Evolutionary conservation across 202 grass and related monocot genomes (phyloP), one percentile per base, ranked within the genome.

Genomic region (Setaria italica): DNA sequence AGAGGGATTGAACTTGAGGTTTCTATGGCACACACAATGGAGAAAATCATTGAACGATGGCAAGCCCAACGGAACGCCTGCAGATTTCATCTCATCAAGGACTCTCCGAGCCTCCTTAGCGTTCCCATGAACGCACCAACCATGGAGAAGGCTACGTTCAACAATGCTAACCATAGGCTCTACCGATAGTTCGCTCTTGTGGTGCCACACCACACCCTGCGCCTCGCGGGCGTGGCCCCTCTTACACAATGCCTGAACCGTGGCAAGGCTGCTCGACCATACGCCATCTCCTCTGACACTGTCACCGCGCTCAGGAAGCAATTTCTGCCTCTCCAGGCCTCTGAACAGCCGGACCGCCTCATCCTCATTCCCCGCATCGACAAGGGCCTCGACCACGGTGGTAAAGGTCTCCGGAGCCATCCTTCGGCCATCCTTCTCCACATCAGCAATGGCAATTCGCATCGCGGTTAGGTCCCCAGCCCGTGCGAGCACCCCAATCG

Each of bases 1-100:
- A 72, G 93, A 95, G 53, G 93, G 88, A 73, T 92, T 92, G 66
- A 92, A 90, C 65, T 79, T 89, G 74, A 90, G 90, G 34, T 95
- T 95, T 68, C 90, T 90, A 25, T 89, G 77, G 86, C 93, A 90
- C 35, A 92, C 47, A 0, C 90, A 92, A 21, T 86, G 62, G 14
- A 95, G 86, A 65, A 92, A 88, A 77, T 88, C 83, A 0, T 95
- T 92, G 84, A 88, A 92, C 3, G 86, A 87, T 1, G 83, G 85
- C 54, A 95, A 78, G 25, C 80, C 86, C 42, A 90, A 17, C 25
- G 49, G 67, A 57, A 43, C 74, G 5, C 84, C 80, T 12, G 84
- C 76, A 29, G 86, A 85, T 54, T 87, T 95, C 66, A 92, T 92
- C 6, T 77, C 86, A 62, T 88, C 76, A 50, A 95, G 85, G 33